Percentiles rank a stretch among this genome's conserved stretches.
Conservation (phyloP, 345 rosid genomes). For the Camelina laxa region DNA sequence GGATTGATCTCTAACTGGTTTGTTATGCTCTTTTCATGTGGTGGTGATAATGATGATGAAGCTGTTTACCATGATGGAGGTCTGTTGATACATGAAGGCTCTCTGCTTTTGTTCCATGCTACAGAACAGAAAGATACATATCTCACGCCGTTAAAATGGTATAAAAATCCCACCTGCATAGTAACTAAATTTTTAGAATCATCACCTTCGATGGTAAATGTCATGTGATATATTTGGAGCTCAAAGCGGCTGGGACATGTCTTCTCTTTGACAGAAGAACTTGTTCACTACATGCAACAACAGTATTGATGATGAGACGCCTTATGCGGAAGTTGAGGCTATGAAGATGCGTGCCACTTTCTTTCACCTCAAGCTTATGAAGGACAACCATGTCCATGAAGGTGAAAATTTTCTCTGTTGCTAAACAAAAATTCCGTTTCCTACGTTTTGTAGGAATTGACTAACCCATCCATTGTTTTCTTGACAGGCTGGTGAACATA, state of each 20-base stretch:
- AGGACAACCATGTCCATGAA: neutral
- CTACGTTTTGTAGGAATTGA: neutral
- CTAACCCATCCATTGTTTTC: too few species aligned
- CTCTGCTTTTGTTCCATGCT: neutral
- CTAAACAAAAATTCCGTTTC: neutral
- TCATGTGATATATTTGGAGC: too few species aligned
- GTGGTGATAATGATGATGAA: too few species aligned
- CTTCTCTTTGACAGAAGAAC: neutral
- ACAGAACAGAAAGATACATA: neutral
- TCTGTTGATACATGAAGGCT: conserved; percentile 88
- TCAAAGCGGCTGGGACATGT: neutral
- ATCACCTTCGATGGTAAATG: neutral
- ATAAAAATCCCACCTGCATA: too few species aligned
- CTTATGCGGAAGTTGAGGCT: neutral
- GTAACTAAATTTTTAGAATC: neutral
- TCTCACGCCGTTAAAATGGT: neutral
- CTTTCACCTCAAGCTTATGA: neutral
- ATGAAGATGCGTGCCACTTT: neutral
- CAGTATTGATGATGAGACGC: too few species aligned
- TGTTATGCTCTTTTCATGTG: too few species aligned
- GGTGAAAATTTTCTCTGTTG: neutral
- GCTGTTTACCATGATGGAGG: too few species aligned
- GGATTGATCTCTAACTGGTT: too few species aligned
- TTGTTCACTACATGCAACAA: neutral
- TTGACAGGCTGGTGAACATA: too few species aligned